Base-by-base conservation (phyloP, 140 eudicot species). In the Erigeron philadelphicus region DNA sequence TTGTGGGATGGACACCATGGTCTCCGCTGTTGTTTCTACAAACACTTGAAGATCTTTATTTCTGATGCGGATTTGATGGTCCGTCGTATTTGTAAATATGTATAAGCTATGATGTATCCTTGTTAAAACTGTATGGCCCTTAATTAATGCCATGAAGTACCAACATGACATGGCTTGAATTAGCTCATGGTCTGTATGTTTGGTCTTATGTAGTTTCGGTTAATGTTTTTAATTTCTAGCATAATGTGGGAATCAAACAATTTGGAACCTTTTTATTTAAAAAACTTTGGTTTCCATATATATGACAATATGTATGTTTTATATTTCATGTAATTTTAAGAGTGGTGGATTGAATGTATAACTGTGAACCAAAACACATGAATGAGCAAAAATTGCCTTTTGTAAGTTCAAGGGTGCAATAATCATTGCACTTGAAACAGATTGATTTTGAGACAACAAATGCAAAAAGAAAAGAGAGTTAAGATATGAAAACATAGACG, bases 1-100 rank as follows among this genome's bases (percentile, higher is more conserved):
- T 40, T 92, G 98, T 56, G 95, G 95, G 17, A 88, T 92, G 75
- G 95, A 92, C 57, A 72, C 90, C 38, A 88, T 92, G 98, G 98
- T 92, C 49, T 92, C 96, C 0, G 64, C 96, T 9, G 98, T 92
- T 6, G 84, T 81, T 68, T 77, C 96, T 18, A 65, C 81, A 7
- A 63, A 19, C 41, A 45, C 81, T 63, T 76, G 61, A 76, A 62
- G 48, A 53, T 42, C 15, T 61, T 52, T 13, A 4, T 35, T 11
- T 72, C 18, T 35, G 10, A 43, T 31, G 63, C 52, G 60, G 16
- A 15, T 50, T 52, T 21, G n/a, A 21, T 68, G 54, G 16, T 49
- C 9, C 5, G 5, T 56, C 38, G 47, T 71, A 71, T 77, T 77
- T 77, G 76, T 77, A 77, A 17, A 77, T 77, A 77, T 71, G 73